These are phyloP conservation scores for Heterobasidion parviporum DNA, from an alignment of 1,284 basidiomycete species.

Conservation along the genomic window DNA sequence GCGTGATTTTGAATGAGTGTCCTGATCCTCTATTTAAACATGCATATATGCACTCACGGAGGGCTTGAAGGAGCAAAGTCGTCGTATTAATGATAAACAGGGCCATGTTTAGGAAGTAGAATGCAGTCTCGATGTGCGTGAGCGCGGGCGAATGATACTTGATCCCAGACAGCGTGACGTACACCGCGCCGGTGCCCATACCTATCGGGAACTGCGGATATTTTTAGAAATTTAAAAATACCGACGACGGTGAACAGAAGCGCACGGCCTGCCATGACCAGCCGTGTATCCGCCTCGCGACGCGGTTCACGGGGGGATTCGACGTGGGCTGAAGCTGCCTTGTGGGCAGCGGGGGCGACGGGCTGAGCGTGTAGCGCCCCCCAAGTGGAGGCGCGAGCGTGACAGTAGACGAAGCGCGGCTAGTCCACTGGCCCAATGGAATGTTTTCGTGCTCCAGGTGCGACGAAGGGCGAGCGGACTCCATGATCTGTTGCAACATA, in stretches of 20 bases:
- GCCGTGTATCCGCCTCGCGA: conserved; percentile 35
- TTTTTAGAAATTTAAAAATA: neutral
- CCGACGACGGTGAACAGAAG: neutral
- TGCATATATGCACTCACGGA: conserved; percentile 21
- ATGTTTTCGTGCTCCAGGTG: neutral
- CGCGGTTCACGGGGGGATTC: neutral
- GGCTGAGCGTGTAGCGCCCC: neutral
- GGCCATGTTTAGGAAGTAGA: conserved; percentile 38
- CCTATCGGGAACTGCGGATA: conserved; percentile 35
- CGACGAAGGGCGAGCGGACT: neutral
- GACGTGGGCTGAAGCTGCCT: neutral
- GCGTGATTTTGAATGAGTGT: neutral
- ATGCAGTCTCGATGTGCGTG: conserved; percentile 30
- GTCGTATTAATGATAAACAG: conserved; percentile 34
- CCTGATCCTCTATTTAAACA: neutral
- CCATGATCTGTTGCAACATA: neutral
- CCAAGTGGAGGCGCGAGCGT: neutral
- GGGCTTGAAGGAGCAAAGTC: conserved; percentile 33
- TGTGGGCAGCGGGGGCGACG: neutral
- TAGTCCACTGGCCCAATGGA: neutral
- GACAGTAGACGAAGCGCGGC: neutral
- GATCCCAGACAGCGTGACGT: conserved; percentile 34
- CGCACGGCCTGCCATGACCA: conserved; percentile 42
- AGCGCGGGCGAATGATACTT: conserved; percentile 25
- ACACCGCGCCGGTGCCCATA: conserved; percentile 43